Percentiles rank a stretch among this genome's conserved stretches.
These are phyloP conservation scores for Peronospora destructor DNA, from an alignment of 352 stramenopile species.

Conservation along the genomic window DNA sequence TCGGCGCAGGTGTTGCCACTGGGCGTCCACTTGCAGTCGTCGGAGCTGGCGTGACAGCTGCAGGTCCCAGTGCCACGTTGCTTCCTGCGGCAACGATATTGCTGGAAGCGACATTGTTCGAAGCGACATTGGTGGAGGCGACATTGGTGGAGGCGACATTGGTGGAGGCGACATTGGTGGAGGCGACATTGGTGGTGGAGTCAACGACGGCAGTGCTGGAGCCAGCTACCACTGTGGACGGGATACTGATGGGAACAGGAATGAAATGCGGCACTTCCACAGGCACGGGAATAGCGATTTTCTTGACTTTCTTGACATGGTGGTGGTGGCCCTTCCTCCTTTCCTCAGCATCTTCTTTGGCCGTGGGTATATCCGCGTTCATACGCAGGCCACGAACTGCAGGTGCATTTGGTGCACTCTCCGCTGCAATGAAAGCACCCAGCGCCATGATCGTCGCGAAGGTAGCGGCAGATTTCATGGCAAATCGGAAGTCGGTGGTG, in stretches of 20 bases:
- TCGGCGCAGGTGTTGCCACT: slow-evolving; percentile 16
- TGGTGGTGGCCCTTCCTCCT: too few relatives aligned
- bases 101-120: too few relatives aligned
- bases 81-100: not conserved
- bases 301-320: too few relatives aligned
- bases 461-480: too few relatives aligned
- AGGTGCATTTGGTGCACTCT: too few relatives aligned
- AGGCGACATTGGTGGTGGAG: slow-evolving; percentile 7
- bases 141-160: slow-evolving; percentile 12
- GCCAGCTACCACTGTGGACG: slow-evolving; percentile 21
- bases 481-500: too few relatives aligned
- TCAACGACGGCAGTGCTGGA: slow-evolving; percentile 20
- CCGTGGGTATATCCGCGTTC: too few relatives aligned
- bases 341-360: too few relatives aligned
- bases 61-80: slow-evolving; percentile 1
- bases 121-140: not conserved
- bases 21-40: slow-evolving; percentile 12
- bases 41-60: slow-evolving; percentile 13
- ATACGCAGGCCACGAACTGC: too few relatives aligned
- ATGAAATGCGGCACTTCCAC: slow-evolving; percentile 26
- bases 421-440: too few relatives aligned
- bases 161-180: not conserved
- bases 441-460: too few relatives aligned
- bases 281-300: slow-evolving; percentile 27
- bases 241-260: slow-evolving; percentile 19